Evolutionary conservation across 1,139 yeast species (phyloP), one percentile per base, ranked within the genome.

Genomic region (Candida glucosophila): DNA sequence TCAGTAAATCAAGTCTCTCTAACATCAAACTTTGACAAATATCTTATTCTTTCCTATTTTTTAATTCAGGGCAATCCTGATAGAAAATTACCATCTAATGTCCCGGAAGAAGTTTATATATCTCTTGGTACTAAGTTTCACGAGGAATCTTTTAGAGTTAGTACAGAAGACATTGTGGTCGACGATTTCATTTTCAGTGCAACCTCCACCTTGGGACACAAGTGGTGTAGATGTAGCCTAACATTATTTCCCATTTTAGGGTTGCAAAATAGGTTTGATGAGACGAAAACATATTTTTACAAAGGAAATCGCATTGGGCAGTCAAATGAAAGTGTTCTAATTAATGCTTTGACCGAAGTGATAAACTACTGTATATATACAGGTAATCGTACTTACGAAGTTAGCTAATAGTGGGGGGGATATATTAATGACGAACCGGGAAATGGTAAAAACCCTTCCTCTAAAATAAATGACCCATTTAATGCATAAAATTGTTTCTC

Each of bases 231-330:
- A 22, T 64, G 71, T 31, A 44, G 46, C 12, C 36, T 60, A 26
- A 58, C 67, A 1, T 38, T 47, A 17, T 31, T 62, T 6, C 71
- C 71, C 3, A 37, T 64, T 15, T 32, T 63, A 24, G 62, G 55
- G 21, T 36, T 57, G 33, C 46, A 45, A 12, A 55, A 57, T 19
- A 43, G 49, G 17, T 41, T 47, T 5, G 68, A 63, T 31, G 67
- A 62, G 34, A 39, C 55, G 19, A 41, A 42, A 10, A 38, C 34
- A 14, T 59, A 46, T 33, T 51, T 54, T 28, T 63, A 62, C 31
- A 37, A 52, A 6, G 32, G 41, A 3, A 28, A 37, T 12, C 41
- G 41, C 9, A 22, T 24, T 8, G 28, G 30, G 19, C 28, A 31
- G 28, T 29, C 19, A 22, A 36, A 28, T 12, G 34, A 41, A 1